Evolutionary conservation across 2,329 filamentous ascomycete genomes (phyloP).

Genomic region (Aspergillus novoparasiticus): DNA sequence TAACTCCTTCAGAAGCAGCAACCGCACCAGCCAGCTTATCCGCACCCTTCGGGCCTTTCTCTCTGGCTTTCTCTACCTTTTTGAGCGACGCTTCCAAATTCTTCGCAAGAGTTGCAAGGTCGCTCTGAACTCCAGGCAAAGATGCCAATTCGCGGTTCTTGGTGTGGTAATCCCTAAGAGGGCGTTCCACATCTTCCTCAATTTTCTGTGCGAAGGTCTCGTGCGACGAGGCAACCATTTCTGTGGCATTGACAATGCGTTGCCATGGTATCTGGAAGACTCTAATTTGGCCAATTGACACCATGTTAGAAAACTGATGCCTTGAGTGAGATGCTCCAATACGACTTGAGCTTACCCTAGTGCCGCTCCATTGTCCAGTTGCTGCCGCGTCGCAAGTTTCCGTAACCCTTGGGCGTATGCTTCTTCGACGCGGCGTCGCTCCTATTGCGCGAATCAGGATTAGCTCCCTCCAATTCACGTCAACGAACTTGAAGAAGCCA

Average conservation of each 20-base stretch:
- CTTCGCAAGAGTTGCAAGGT: slow-evolving; percentile 77
- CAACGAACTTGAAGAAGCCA: slow-evolving; percentile 12
- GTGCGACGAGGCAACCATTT: slow-evolving; percentile 81
- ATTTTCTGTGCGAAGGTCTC: slow-evolving; percentile 77
- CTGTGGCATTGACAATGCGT: slow-evolving; percentile 77
- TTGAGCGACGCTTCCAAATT: slow-evolving; percentile 84
- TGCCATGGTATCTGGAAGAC: slow-evolving; percentile 91
- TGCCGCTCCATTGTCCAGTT: slow-evolving; percentile 75
- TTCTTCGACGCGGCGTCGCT: slow-evolving; percentile 90
- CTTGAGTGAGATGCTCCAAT: neutral
- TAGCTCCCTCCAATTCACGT: slow-evolving; percentile 8
- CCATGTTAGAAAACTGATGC: slow-evolving; percentile 2
- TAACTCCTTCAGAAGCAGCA: slow-evolving; percentile 74
- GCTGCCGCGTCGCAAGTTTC: slow-evolving; percentile 74
- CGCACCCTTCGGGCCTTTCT: slow-evolving; percentile 72
- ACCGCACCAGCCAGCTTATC: slow-evolving; percentile 77
- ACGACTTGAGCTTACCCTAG: slow-evolving; percentile 69
- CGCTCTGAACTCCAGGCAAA: slow-evolving; percentile 79
- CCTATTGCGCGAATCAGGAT: slow-evolving; percentile 55
- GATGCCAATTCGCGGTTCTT: slow-evolving; percentile 75
- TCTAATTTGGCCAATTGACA: slow-evolving; percentile 52
- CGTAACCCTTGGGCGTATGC: slow-evolving; percentile 80
- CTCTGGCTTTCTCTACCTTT: slow-evolving; percentile 79
- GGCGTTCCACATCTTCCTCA: slow-evolving; percentile 83
- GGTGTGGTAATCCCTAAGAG: slow-evolving; percentile 73